phyloP scores from a whole-genome alignment of 805 yeast genomes.

The Pichia cabralensis region DNA sequence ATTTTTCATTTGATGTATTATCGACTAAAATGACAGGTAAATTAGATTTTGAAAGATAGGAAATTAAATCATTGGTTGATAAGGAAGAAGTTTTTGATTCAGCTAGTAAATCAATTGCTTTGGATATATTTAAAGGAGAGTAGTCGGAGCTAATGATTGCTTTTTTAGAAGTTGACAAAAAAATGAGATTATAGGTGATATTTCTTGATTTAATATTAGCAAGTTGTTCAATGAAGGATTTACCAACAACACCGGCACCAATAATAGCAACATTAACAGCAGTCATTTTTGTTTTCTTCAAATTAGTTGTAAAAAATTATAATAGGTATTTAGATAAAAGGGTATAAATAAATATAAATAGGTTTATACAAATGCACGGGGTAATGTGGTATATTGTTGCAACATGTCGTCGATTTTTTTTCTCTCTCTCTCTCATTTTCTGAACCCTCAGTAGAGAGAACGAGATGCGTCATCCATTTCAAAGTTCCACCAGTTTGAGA shows the following conservation, averaged over 20 bases:
- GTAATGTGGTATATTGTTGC: too few species aligned
- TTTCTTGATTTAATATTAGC: constrained; percentile 40
- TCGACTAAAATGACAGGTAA: constrained; percentile 80
- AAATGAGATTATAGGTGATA: constrained; percentile 65
- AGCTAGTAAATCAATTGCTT: constrained; percentile 43
- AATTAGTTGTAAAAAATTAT: too few species aligned
- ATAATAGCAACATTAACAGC: constrained; percentile 62
- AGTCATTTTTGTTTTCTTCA: constrained; percentile 10
- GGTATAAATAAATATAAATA: too few species aligned
- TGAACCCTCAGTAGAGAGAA: too few species aligned
- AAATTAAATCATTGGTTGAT: constrained; percentile 46
- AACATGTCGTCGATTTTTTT: too few species aligned
- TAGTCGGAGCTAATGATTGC: constrained; percentile 64
- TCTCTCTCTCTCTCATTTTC: constrained; percentile 17
- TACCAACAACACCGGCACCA: constrained; percentile 93
- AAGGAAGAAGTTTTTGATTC: constrained; percentile 40
- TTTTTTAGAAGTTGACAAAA: constrained; percentile 65
- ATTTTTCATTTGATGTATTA: constrained; percentile 77
- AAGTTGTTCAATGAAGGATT: constrained; percentile 81
- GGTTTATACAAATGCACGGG: too few species aligned
- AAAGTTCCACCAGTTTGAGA: constrained; percentile 56
- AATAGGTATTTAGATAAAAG: too few species aligned
- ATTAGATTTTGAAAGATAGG: constrained; percentile 55
- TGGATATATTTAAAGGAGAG: constrained; percentile 53
- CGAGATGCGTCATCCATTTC: constrained; percentile 28